phyloP scores from a whole-genome alignment of 768 basidiomycete species.

The Gloeostereum incarnatum region DNA sequence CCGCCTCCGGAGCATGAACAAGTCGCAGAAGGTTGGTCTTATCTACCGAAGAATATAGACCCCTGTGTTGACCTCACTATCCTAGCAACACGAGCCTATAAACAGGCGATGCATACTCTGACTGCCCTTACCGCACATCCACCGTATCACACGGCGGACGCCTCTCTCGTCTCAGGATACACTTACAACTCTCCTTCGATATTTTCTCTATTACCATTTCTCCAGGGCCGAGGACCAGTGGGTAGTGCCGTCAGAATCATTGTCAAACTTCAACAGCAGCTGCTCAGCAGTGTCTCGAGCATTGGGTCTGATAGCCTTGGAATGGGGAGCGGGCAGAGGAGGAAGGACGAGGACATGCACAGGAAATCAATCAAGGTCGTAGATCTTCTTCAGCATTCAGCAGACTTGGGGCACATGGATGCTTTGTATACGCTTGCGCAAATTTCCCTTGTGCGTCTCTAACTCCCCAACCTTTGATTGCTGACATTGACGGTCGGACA shows the following conservation, averaged over 20 bases:
- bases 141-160: slow-evolving; percentile 45
- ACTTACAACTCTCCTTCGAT: slow-evolving; percentile 38
- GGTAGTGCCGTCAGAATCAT: slow-evolving; percentile 61
- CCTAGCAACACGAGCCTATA: slow-evolving; percentile 65
- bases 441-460: slow-evolving; percentile 50
- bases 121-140: slow-evolving; percentile 54
- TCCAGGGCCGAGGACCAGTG: slow-evolving; percentile 72
- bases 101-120: slow-evolving; percentile 62
- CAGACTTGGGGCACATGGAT: slow-evolving; percentile 67
- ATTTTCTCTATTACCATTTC: slow-evolving; percentile 58
- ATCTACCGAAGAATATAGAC: background rate
- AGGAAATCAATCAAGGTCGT: slow-evolving; percentile 75
- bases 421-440: slow-evolving; percentile 62
- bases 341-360: slow-evolving; percentile 56
- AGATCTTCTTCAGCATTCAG: slow-evolving; percentile 73
- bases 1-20: no score
- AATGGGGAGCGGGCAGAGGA: slow-evolving; percentile 29
- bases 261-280: slow-evolving; percentile 54
- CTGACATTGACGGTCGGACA: slow-evolving; percentile 15
- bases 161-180: slow-evolving; percentile 34
- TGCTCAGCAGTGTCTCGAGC: slow-evolving; percentile 31
- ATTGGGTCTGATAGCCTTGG: slow-evolving; percentile 28
- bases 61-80: slow-evolving; percentile 4
- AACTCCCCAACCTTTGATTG: background rate
- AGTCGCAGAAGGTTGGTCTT: slow-evolving; percentile 38